Evolutionary conservation across 2,329 filamentous ascomycete species (phyloP).

Genomic region (Xylariales sp.): DNA sequence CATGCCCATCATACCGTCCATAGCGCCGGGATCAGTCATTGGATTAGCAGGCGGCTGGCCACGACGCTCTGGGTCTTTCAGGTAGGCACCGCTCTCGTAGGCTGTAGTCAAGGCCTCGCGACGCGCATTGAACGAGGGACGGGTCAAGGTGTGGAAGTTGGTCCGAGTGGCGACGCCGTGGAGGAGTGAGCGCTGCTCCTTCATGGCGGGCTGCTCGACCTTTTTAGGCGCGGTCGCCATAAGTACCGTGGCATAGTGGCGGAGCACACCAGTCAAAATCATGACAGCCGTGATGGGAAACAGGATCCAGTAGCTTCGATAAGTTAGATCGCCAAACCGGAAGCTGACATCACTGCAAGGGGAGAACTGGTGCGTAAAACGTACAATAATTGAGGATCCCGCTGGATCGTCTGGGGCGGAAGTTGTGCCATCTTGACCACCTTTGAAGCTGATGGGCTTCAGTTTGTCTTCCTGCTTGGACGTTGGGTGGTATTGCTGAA

Average conservation of each 20-base stretch:
- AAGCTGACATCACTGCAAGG: background rate
- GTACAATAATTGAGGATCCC: constrained; percentile 97
- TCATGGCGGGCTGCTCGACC: constrained; percentile 67
- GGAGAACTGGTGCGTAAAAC: constrained; percentile 25
- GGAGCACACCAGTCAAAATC: constrained; percentile 92
- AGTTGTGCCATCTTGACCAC: constrained; percentile 68
- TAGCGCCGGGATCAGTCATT: constrained; percentile 89
- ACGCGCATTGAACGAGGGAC: constrained; percentile 70
- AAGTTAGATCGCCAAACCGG: constrained; percentile 11
- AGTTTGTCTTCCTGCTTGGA: background rate
- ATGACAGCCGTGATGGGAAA: constrained; percentile 97
- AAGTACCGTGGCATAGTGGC: constrained; percentile 93
- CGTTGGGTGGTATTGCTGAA: background rate
- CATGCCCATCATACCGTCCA: constrained; percentile 99
- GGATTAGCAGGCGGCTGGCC: constrained; percentile 90
- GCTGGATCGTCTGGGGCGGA: constrained; percentile 89
- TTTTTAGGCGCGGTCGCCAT: constrained; percentile 83
- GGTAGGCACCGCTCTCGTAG: constrained; percentile 80
- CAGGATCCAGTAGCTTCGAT: constrained; percentile 90
- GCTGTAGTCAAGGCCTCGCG: constrained; percentile 77
- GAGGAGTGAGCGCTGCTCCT: constrained; percentile 80
- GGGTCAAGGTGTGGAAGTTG: constrained; percentile 77
- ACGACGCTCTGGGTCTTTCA: constrained; percentile 82
- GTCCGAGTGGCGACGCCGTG: constrained; percentile 80
- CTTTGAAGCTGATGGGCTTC: constrained; percentile 6